phyloP scores from a whole-genome alignment of 805 yeast genomes.

The Myxozyma neotropica region DNA sequence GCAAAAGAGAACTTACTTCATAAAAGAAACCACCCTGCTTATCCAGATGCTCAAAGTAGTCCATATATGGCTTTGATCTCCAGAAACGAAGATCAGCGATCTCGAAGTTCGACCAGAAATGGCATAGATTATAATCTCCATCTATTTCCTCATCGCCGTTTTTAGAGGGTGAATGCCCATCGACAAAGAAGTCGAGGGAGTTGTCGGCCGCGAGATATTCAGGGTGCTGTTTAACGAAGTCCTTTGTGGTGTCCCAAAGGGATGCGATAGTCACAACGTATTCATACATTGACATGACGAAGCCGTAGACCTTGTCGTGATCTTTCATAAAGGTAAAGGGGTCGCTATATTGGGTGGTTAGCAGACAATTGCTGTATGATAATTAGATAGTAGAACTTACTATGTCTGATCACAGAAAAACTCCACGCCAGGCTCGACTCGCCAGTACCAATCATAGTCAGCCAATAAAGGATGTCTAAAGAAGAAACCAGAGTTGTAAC shows the following conservation, averaged over 20 bases:
- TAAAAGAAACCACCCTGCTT: constrained; percentile 80
- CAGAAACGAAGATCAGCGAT: constrained; percentile 75
- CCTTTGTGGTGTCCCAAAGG: constrained; percentile 72
- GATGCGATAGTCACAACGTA: constrained; percentile 84
- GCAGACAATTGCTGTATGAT: not conserved
- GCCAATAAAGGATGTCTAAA: constrained; percentile 72
- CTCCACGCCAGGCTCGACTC: constrained; percentile 92
- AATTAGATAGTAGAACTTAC: constrained; percentile 15
- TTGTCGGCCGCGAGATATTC: constrained; percentile 66
- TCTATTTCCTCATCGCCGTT: constrained; percentile 55
- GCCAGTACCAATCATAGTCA: constrained; percentile 85
- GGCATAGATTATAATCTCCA: constrained; percentile 75
- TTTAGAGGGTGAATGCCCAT: constrained; percentile 50
- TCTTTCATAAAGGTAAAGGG: constrained; percentile 81
- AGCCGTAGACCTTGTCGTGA: constrained; percentile 79
- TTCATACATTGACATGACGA: constrained; percentile 81
- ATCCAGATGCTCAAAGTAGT: constrained; percentile 70
- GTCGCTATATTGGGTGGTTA: constrained; percentile 49
- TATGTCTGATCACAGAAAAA: constrained; percentile 70
- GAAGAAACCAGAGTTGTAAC: constrained; percentile 90
- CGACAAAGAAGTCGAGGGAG: constrained; percentile 58
- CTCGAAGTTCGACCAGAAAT: constrained; percentile 87
- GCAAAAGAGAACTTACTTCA: constrained; percentile 48
- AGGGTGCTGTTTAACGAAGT: constrained; percentile 62
- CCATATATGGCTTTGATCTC: constrained; percentile 67